Evolutionary conservation across 768 basidiomycete species (phyloP), one percentile per base, ranked within the genome.

Genomic region (Boletus pseudopeckii): DNA sequence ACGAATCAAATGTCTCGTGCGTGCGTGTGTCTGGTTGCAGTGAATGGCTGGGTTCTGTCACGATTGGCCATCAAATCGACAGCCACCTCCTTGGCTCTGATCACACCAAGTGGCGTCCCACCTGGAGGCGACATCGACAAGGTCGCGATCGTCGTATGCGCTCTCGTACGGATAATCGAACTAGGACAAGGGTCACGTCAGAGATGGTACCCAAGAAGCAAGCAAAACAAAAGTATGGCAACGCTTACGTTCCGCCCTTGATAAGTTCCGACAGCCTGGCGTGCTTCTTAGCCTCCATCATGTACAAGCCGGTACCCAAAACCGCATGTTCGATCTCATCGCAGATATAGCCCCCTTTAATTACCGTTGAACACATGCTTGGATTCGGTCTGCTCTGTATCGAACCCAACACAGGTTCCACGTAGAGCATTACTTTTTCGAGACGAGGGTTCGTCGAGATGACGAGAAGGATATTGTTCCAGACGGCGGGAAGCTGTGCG

Each of bases 21-120:
- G 7, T 45, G 44, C 2, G 18, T 9, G 10, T 32, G 47, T 46
- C 46, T 30, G 34, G 22, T 34, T 17, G 36, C 6, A 22, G 43
- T 1, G 13, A 56, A 42, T 11, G 52, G 37, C 26, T 53, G 47
- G 3, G 37, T 18, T 2, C 9, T 47, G 9, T 62, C 55, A 3
- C 40, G 45, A 53, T 48, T 26, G 9, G 18, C 46, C 50, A 58
- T 46, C 42, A 60, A 55, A 41, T 57, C 54, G 1, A 34, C 26
- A 68, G 85, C 62, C 56, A 92, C 88, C 81, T 94, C 90, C 59
- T 83, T 80, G 52, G 80, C 80, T 22, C 89, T 87, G 59, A 83
- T 89, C 55, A 84, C 65, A 30, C 74, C 77, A 77, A 87, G 54
- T 17, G 60, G 65, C 43, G 63, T 61, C 9, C 65, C 52, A 13